A percentile compares a stretch with the other conserved stretches of the same genome.
Conservation (phyloP, 768 basidiomycete genomes). For the Candolleomyces efflorescens region DNA sequence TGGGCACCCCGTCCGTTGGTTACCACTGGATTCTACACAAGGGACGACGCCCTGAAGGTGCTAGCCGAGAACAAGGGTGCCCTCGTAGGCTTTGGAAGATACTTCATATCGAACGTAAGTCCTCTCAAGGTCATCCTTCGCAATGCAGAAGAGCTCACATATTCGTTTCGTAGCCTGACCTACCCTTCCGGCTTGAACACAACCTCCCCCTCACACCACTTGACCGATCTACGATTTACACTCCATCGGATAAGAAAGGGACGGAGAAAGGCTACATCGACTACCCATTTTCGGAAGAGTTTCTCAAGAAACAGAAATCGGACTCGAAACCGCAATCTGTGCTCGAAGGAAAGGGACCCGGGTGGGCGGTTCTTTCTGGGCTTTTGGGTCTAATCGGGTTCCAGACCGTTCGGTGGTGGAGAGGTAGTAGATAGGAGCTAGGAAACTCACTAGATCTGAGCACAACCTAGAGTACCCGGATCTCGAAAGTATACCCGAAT, state of each 20-base stretch:
- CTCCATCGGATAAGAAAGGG: constrained; percentile 19
- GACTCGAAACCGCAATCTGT: too few relatives aligned
- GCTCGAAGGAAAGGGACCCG: too few relatives aligned
- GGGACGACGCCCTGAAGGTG: constrained; percentile 31
- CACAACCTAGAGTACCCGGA: too few relatives aligned
- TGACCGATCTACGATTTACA: constrained; percentile 37
- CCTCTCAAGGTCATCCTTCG: neutral
- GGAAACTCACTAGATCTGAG: too few relatives aligned
- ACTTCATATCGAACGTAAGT: constrained; percentile 30
- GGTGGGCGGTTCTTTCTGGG: too few relatives aligned
- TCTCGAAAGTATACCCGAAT: too few relatives aligned
- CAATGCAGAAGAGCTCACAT: neutral
- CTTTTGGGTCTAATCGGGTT: too few relatives aligned
- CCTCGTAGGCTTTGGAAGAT: constrained; percentile 26
- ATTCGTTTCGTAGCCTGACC: constrained; percentile 8
- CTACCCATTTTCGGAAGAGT: constrained; percentile 22
- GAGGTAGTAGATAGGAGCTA: too few relatives aligned
- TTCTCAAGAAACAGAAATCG: neutral
- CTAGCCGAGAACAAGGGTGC: constrained; percentile 21
- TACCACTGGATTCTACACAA: constrained; percentile 40
- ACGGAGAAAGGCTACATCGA: constrained; percentile 26
- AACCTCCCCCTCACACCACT: constrained; percentile 23
- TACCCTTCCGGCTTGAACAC: constrained; percentile 8
- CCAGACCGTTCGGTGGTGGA: too few relatives aligned
- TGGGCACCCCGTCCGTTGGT: constrained; percentile 41